phyloP scores from a whole-genome alignment of 2,329 filamentous ascomycete genomes.

The Lachnellula suecica region DNA sequence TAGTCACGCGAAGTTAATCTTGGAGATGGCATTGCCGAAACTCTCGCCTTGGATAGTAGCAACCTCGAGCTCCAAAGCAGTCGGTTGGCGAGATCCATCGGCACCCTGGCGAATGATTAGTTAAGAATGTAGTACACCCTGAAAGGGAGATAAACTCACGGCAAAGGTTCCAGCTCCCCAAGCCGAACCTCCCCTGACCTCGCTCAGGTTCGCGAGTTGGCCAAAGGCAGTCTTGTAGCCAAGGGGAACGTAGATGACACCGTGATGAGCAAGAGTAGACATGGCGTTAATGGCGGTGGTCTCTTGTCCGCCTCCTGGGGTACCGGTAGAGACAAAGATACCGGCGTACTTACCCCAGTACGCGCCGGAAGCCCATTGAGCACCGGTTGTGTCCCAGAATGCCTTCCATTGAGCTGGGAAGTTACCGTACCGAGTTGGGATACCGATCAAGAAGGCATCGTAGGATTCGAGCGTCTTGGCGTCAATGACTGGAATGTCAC shows the following conservation, averaged over 20 bases:
- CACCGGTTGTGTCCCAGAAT: slow-evolving; percentile 85
- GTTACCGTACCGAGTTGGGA: slow-evolving; percentile 95
- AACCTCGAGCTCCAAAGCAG: slow-evolving; percentile 71
- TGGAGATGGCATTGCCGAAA: slow-evolving; percentile 77
- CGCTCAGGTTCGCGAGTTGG: slow-evolving; percentile 66
- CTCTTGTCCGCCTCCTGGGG: slow-evolving; percentile 88
- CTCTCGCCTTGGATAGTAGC: slow-evolving; percentile 80
- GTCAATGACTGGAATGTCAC: slow-evolving; percentile 62
- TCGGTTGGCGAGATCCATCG: slow-evolving; percentile 84
- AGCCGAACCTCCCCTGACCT: slow-evolving; percentile 82
- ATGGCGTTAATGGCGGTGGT: slow-evolving; percentile 77
- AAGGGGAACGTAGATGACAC: slow-evolving; percentile 93
- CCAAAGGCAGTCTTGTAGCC: slow-evolving; percentile 82
- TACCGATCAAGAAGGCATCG: slow-evolving; percentile 89
- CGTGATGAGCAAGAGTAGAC: slow-evolving; percentile 88
- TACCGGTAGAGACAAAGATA: slow-evolving; percentile 85
- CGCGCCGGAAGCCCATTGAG: slow-evolving; percentile 75
- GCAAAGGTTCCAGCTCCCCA: slow-evolving; percentile 96
- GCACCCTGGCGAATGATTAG: slow-evolving; percentile 39
- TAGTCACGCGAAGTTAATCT: slow-evolving; percentile 75
- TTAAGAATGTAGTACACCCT: slow-evolving; percentile 6
- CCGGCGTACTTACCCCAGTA: slow-evolving; percentile 89
- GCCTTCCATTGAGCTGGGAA: slow-evolving; percentile 94
- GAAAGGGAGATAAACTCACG: slow-evolving; percentile 41
- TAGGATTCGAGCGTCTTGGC: slow-evolving; percentile 66